phyloP scores from a whole-genome alignment of 139 green algal species.

The Zygnema cylindricum region DNA sequence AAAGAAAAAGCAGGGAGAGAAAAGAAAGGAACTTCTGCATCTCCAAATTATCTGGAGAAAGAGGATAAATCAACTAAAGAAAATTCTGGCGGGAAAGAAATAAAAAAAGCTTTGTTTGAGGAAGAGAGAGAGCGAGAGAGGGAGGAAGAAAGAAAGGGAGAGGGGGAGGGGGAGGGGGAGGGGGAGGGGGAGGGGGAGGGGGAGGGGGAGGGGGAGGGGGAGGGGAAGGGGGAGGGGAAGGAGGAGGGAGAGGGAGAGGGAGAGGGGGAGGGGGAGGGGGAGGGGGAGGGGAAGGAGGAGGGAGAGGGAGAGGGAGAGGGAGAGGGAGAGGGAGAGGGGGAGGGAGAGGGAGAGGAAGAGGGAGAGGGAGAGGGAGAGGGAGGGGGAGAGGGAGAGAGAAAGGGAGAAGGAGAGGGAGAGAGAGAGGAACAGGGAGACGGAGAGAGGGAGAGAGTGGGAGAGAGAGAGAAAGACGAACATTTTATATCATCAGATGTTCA shows the following conservation, averaged over 20 bases:
- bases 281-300: not conserved
- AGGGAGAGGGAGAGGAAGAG: not conserved
- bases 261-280: not conserved
- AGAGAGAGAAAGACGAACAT: no score
- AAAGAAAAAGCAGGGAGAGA: no score
- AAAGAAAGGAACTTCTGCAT: no score
- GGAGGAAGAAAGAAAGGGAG: not conserved
- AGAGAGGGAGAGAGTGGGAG: no score
- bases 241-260: not conserved
- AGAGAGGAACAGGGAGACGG: conserved; percentile 4
- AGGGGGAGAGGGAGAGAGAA: conserved; percentile 5
- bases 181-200: not conserved
- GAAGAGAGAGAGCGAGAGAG: no score
- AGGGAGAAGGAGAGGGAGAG: conserved; percentile 5
- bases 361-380: conserved; percentile 3
- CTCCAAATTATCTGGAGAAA: no score
- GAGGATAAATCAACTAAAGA: no score
- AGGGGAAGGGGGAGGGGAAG: not conserved
- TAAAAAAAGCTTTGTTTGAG: conserved; percentile 6
- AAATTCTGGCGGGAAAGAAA: no score
- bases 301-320: not conserved
- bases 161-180: not conserved
- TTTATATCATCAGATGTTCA: no score
- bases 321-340: not conserved
- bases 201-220: not conserved